Evolutionary conservation across 805 yeast genomes (phyloP).

Genomic region (Wickerhamiella qilinensis): DNA sequence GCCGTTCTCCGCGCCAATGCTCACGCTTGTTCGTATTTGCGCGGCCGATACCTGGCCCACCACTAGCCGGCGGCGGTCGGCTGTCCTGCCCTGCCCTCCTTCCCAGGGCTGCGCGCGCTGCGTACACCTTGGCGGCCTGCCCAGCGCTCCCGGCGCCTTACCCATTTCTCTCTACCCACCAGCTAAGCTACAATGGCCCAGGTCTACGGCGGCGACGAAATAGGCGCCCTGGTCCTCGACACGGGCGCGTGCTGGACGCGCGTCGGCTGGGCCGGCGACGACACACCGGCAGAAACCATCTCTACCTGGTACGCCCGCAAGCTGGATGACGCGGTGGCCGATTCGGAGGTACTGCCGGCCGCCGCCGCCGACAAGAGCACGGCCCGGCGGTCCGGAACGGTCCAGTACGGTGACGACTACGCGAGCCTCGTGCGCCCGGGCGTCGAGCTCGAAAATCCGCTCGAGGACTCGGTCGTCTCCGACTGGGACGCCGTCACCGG

Average conservation of each 20-base stretch:
- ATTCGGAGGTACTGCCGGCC: neutral
- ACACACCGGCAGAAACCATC: constrained; percentile 53
- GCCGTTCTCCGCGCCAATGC: no score
- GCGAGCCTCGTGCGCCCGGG: constrained; percentile 6
- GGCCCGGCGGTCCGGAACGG: constrained; percentile 1
- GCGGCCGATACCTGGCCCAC: no score
- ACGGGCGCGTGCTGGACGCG: constrained; percentile 77
- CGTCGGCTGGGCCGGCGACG: constrained; percentile 87
- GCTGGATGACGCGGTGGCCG: no score
- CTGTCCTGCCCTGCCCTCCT: no score
- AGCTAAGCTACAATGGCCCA: no score
- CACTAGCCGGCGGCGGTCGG: no score
- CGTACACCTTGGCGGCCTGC: no score
- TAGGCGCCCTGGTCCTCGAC: constrained; percentile 79
- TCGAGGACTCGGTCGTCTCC: constrained; percentile 13
- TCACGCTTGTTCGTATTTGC: no score
- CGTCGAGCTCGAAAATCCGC: constrained; percentile 10
- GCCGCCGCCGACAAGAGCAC: no score
- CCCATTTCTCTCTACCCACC: no score
- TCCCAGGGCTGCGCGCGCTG: no score
- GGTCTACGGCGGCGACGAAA: constrained; percentile 42
- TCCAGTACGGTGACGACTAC: constrained; percentile 13
- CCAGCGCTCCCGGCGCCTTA: no score
- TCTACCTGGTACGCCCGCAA: constrained; percentile 8
- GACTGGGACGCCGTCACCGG: constrained; percentile 82